Percentiles rank a stretch among this genome's conserved stretches.
phyloP scores from a whole-genome alignment of 1,284 basidiomycete genomes.

The Lignosus rhinocerotis region DNA sequence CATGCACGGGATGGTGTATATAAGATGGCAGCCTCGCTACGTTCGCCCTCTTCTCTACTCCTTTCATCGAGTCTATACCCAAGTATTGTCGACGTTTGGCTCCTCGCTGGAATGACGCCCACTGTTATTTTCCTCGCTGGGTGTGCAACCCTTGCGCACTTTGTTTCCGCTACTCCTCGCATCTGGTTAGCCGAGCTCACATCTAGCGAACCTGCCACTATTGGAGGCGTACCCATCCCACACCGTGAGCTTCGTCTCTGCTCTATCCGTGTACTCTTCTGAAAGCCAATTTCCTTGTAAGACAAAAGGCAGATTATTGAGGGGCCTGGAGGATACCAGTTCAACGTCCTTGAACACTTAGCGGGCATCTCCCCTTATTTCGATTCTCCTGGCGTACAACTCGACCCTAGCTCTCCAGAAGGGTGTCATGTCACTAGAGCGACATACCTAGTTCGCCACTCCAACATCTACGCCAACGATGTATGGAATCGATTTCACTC shows the following conservation, averaged over 20 bases:
- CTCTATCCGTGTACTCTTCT: no score
- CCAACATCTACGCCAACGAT: slow-evolving; percentile 28
- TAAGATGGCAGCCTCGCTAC: not conserved
- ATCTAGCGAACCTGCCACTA: not conserved
- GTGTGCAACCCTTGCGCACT: not conserved
- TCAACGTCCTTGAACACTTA: slow-evolving; percentile 15
- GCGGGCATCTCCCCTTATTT: slow-evolving; percentile 24
- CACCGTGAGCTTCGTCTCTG: slow-evolving; percentile 5
- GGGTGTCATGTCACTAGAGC: slow-evolving; percentile 18
- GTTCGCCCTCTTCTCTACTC: not conserved
- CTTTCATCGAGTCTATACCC: not conserved
- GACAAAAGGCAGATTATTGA: slow-evolving; percentile 16
- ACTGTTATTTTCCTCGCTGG: not conserved
- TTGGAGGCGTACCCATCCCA: slow-evolving; percentile 9
- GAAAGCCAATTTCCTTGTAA: not conserved
- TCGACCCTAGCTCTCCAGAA: slow-evolving; percentile 16
- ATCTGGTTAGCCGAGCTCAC: not conserved
- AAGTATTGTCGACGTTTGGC: not conserved
- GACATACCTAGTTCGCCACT: slow-evolving; percentile 23
- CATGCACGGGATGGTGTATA: not conserved
- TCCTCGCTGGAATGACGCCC: not conserved
- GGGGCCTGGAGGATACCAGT: slow-evolving; percentile 13
- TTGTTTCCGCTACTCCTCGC: not conserved
- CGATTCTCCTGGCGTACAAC: slow-evolving; percentile 21
- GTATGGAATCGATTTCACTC: not conserved